Evolutionary conservation across 805 yeast species (phyloP).

Genomic region (Sugiyamaella lignohabitans): DNA sequence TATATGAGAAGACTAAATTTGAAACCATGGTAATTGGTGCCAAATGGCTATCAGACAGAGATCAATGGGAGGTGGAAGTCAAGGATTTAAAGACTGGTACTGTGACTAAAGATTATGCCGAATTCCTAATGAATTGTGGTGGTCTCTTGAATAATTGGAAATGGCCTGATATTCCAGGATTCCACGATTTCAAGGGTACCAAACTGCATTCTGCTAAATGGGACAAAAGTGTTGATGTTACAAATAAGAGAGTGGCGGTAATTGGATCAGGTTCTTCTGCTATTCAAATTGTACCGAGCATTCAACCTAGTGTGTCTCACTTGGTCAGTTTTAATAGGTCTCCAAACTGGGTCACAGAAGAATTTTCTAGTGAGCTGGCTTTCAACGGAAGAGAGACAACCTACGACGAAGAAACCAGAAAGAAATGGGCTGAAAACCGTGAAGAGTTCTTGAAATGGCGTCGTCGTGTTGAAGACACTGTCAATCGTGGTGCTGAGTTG

Average conservation of each 20-base stretch:
- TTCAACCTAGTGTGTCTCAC: constrained; percentile 21
- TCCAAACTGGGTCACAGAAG: constrained; percentile 18
- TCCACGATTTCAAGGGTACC: constrained; percentile 27
- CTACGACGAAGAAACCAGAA: background rate
- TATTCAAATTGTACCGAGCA: constrained; percentile 28
- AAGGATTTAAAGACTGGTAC: constrained; percentile 7
- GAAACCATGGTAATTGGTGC: constrained; percentile 19
- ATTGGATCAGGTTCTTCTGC: constrained; percentile 35
- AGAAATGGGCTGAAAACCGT: constrained; percentile 3
- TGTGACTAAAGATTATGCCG: constrained; percentile 19
- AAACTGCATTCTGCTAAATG: constrained; percentile 31
- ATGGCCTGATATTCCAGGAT: constrained; percentile 27
- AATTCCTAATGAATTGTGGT: constrained; percentile 22
- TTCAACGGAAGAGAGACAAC: background rate
- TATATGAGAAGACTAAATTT: constrained; percentile 19
- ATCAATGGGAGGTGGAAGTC: constrained; percentile 13
- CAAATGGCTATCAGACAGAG: constrained; percentile 19
- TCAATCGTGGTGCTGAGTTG: constrained; percentile 1
- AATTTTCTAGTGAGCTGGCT: background rate
- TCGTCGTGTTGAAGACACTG: constrained; percentile 5
- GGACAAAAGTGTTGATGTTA: constrained; percentile 24
- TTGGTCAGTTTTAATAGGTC: constrained; percentile 21
- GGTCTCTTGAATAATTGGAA: constrained; percentile 28
- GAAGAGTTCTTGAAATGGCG: constrained; percentile 7
- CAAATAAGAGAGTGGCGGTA: constrained; percentile 28